Base-by-base conservation (phyloP, 305 asterid species). In the Rubia peregrina region DNA sequence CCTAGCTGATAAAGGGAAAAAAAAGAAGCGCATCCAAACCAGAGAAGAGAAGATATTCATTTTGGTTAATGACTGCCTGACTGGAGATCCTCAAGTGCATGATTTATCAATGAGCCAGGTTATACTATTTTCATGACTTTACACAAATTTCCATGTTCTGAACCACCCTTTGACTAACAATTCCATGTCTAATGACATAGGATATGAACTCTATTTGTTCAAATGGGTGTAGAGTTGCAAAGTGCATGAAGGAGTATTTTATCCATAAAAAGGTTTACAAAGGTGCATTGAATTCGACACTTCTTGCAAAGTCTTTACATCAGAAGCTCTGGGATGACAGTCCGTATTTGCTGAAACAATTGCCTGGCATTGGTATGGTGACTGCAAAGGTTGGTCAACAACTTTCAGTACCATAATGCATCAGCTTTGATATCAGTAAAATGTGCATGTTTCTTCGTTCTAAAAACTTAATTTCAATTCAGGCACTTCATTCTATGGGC, bases 311-410 rank as follows among this genome's bases (percentile, higher is more conserved):
- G 40, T 75, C 71, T 12, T 62, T 75, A 69, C 19, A 69, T 70
- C 74, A 75, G 41, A 69, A 69, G 71, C 71, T 75, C 48, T 75
- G 78, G 78, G 71, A 75, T 55, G 74, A 69, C 21, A 88, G 98
- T 81, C 95, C 95, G 19, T 94, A 85, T 87, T 84, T 91, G 87
- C 94, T 94, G 81, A 94, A 94, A 83, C 99, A 94, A 78, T 80
- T 94, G 78, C 93, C 97, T 55, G 99, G 99, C 80, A 91, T 94
- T 64, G 99, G 99, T 61, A 89, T 89, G 97, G 99, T 94, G 81
- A 94, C 99, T 38, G 99, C 99, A 75, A 94, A 94, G 98, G 99
- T 94, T 62, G 67, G 82, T 75, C 17, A 49, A 38, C 46, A 36
- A 33, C 36, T 36, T 43, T n/a, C 41, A 49, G 64, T 61, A 33